Conservation (phyloP, 176 grass and related monocot species). For the Aegilops bicornis region DNA sequence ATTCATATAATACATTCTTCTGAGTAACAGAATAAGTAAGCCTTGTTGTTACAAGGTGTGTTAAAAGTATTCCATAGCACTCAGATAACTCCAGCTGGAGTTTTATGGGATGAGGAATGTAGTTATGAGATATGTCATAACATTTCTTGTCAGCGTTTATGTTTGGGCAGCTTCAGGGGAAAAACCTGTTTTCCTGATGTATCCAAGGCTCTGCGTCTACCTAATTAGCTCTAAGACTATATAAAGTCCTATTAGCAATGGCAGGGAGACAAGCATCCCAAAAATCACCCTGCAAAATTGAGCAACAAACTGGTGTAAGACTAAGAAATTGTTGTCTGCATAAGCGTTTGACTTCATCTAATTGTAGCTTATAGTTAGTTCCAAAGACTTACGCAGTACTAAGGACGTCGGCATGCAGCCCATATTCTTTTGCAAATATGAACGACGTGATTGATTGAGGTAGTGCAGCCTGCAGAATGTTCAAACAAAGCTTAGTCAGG, state of each 20-base stretch:
- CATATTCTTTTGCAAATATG: conserved; percentile 91
- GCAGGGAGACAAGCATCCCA: conserved; percentile 81
- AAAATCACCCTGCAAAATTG: conserved; percentile 85
- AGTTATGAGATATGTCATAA: conserved; percentile 28
- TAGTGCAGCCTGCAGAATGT: conserved; percentile 69
- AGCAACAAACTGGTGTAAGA: conserved; percentile 25
- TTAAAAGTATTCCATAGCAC: conserved; percentile 47
- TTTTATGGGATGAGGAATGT: conserved; percentile 41
- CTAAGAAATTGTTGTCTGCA: conserved; percentile 19
- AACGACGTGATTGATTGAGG: conserved; percentile 96
- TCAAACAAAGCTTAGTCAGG: conserved; percentile 31
- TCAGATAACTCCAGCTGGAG: conserved; percentile 33
- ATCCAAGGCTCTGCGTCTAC: conserved; percentile 30
- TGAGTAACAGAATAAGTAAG: conserved; percentile 32
- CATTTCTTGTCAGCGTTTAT: conserved; percentile 38
- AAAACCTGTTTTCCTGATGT: conserved; percentile 17
- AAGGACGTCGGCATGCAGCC: conserved; percentile 84
- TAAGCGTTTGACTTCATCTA: conserved; percentile 18
- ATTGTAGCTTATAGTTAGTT: conserved; percentile 12
- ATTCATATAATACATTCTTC: not conserved
- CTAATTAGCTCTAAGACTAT: conserved; percentile 66
- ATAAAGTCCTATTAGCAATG: conserved; percentile 77
- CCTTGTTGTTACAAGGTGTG: conserved; percentile 44
- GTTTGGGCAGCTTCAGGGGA: conserved; percentile 26
- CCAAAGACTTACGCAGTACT: conserved; percentile 82